Conservation (phyloP, 371 early-diverging fungal genomes). For the Mucor saturninus region DNA sequence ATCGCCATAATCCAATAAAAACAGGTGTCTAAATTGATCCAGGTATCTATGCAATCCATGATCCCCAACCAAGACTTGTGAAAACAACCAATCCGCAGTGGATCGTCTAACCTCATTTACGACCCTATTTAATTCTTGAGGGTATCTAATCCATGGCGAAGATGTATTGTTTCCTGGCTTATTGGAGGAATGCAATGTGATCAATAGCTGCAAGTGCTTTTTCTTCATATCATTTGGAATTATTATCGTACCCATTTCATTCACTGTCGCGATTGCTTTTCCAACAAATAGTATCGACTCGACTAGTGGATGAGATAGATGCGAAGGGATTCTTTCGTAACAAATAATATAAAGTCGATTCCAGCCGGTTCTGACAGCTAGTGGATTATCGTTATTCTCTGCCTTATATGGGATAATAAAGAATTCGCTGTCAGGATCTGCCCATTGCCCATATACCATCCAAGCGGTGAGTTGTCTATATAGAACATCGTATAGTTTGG, state of each 20-base stretch:
- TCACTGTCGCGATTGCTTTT: slow-evolving; percentile 70
- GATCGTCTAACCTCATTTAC: slow-evolving; percentile 59
- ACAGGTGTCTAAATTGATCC: slow-evolving; percentile 67
- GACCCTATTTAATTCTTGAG: slow-evolving; percentile 36
- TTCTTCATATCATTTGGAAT: slow-evolving; percentile 52
- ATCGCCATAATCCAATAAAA: slow-evolving; percentile 73
- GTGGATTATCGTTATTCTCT: neutral
- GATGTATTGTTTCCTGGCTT: neutral
- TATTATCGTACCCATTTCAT: slow-evolving; percentile 24
- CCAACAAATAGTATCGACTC: slow-evolving; percentile 77
- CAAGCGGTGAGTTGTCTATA: slow-evolving; percentile 73
- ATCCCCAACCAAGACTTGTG: slow-evolving; percentile 66
- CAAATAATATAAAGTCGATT: slow-evolving; percentile 58
- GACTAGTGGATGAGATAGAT: slow-evolving; percentile 56
- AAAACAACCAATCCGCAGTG: slow-evolving; percentile 73
- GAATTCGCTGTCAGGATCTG: slow-evolving; percentile 70
- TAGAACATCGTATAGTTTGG: slow-evolving; percentile 62
- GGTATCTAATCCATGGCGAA: slow-evolving; percentile 29
- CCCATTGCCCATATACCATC: slow-evolving; percentile 74
- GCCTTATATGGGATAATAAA: slow-evolving; percentile 55
- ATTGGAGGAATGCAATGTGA: slow-evolving; percentile 33
- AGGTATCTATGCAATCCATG: slow-evolving; percentile 62
- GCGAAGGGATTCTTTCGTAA: slow-evolving; percentile 52
- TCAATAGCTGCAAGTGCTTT: slow-evolving; percentile 43
- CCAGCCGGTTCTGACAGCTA: slow-evolving; percentile 40